phyloP scores from a whole-genome alignment of 805 yeast genomes.

The Starmera pachycereana region DNA sequence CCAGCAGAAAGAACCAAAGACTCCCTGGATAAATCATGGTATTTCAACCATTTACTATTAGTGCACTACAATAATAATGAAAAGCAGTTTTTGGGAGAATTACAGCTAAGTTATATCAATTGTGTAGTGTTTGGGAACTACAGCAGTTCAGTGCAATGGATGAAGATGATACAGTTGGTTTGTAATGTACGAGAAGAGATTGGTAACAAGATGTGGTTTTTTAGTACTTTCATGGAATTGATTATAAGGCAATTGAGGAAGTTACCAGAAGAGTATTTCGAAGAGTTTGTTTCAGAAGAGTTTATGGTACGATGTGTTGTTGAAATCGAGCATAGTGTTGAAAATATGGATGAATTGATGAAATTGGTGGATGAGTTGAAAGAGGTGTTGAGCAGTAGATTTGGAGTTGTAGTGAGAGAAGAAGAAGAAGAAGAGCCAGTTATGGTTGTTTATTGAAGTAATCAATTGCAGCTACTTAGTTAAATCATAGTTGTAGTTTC shows the following conservation, averaged over 20 bases:
- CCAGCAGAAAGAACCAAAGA: constrained; percentile 37
- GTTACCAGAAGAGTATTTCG: constrained; percentile 33
- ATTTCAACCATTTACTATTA: constrained; percentile 26
- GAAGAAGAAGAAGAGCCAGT: constrained; percentile 18
- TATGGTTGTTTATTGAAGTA: constrained; percentile 9
- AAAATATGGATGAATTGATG: constrained; percentile 9
- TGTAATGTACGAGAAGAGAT: constrained; percentile 26
- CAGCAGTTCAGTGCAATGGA: constrained; percentile 59
- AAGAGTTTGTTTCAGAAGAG: constrained; percentile 20
- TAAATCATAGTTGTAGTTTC: too few species aligned
- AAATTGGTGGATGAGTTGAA: constrained; percentile 7
- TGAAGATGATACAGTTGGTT: constrained; percentile 34
- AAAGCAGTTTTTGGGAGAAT: constrained; percentile 35
- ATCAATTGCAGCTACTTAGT: neutral
- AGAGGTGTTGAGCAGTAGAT: constrained; percentile 4
- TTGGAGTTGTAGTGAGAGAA: constrained; percentile 12
- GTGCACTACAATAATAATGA: constrained; percentile 20
- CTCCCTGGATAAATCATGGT: constrained; percentile 54
- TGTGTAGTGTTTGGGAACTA: constrained; percentile 48
- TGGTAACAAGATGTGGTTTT: constrained; percentile 16
- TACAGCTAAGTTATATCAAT: constrained; percentile 40
- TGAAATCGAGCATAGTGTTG: constrained; percentile 17
- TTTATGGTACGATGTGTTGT: constrained; percentile 11
- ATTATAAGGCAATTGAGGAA: constrained; percentile 27
- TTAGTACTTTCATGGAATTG: constrained; percentile 20